Evolutionary conservation across 2,329 filamentous ascomycete species (phyloP).

Genomic region (Ophiosphaerella korrae): DNA sequence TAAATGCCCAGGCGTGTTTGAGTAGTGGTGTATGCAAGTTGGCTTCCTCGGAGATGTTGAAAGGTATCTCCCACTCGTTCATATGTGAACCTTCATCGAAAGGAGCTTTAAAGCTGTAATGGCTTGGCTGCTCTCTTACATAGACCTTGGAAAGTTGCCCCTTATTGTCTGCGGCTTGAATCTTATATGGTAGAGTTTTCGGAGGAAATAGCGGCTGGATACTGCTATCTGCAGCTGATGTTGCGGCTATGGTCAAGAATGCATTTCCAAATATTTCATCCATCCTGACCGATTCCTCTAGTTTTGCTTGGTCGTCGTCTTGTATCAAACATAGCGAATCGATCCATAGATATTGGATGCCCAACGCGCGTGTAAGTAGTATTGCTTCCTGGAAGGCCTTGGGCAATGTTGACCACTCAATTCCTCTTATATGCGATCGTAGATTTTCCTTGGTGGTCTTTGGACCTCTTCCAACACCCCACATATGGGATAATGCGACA

Average conservation of each 20-base stretch:
- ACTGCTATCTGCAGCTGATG: constrained; percentile 36
- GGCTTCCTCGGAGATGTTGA: constrained; percentile 37
- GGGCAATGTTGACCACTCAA: constrained; percentile 36
- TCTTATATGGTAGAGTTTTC: constrained; percentile 35
- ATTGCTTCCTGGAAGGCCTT: constrained; percentile 44
- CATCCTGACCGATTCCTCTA: constrained; percentile 34
- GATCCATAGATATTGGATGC: constrained; percentile 45
- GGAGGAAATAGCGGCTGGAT: constrained; percentile 32
- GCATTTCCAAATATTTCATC: constrained; percentile 39
- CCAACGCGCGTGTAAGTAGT: constrained; percentile 40
- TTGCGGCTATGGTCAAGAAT: constrained; percentile 42
- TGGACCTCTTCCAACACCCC: constrained; percentile 33
- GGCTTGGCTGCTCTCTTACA: constrained; percentile 42
- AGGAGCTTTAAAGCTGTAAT: constrained; percentile 45
- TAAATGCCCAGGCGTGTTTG: constrained; percentile 41
- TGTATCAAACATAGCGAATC: constrained; percentile 43
- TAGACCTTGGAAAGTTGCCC: constrained; percentile 38
- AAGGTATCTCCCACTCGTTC: constrained; percentile 44
- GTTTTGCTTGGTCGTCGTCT: constrained; percentile 34
- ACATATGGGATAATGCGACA: constrained; percentile 40
- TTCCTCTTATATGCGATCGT: constrained; percentile 32
- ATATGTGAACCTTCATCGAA: constrained; percentile 41
- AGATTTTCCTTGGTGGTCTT: constrained; percentile 38
- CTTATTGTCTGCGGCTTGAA: constrained; percentile 41
- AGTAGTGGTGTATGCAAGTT: constrained; percentile 40